These are phyloP conservation scores for Hymenoscyphus scutula DNA, from an alignment of 2,329 filamentous ascomycete species.

Conservation along the genomic window DNA sequence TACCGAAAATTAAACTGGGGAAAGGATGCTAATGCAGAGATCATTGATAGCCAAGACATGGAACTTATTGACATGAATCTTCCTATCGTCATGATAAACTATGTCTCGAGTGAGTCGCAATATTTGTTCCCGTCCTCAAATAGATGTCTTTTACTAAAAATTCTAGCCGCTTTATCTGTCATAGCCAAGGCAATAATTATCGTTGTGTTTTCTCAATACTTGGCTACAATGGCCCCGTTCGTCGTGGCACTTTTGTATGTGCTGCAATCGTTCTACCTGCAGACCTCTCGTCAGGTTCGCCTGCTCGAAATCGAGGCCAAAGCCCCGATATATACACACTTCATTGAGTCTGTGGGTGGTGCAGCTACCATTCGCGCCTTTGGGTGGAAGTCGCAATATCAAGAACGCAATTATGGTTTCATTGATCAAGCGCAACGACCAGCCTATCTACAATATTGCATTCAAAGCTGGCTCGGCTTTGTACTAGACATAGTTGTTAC, in stretches of 20 bases:
- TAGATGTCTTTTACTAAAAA: no score
- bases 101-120: no score
- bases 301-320: conserved; percentile 44
- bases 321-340: conserved; percentile 46
- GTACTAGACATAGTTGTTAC: conserved; percentile 28
- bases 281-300: conserved; percentile 48
- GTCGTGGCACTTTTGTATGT: conserved; percentile 12
- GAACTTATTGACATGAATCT: conserved; percentile 19
- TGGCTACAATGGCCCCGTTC: conserved; percentile 20
- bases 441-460: conserved; percentile 53
- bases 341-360: conserved; percentile 45
- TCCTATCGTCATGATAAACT: background rate
- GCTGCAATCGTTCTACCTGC: conserved; percentile 43
- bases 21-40: conserved; percentile 6
- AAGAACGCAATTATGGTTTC: conserved; percentile 27
- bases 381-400: conserved; percentile 44
- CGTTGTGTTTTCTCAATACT: conserved; percentile 11
- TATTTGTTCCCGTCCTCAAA: no score
- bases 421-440: conserved; percentile 55
- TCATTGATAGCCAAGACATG: conserved; percentile 23
- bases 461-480: conserved; percentile 56
- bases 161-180: no score
- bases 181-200: conserved; percentile 10
- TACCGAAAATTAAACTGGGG: background rate
- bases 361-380: conserved; percentile 54